A percentile compares a stretch with the other conserved stretches of the same genome.
phyloP scores from a whole-genome alignment of 2,329 filamentous ascomycete species.

The Berkeleyomyces rouxiae region DNA sequence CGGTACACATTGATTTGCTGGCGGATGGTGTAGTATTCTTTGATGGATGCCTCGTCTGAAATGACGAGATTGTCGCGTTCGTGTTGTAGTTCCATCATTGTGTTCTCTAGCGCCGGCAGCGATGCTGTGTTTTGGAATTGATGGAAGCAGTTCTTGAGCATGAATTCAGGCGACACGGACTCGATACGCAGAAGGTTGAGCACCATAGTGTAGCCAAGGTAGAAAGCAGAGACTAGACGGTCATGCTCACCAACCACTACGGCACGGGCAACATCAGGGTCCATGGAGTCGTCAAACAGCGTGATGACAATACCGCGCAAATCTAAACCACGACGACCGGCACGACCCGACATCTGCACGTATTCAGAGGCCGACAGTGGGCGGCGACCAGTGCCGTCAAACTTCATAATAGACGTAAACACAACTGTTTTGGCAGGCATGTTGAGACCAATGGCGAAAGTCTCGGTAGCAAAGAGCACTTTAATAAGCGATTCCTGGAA shows the following conservation, averaged over 20 bases:
- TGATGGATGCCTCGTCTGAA: conserved; percentile 70
- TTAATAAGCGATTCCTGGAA: conserved; percentile 98
- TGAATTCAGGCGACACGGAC: conserved; percentile 95
- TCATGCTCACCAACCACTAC: conserved; percentile 96
- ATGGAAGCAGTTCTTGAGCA: conserved; percentile 96
- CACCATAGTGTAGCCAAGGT: conserved; percentile 98
- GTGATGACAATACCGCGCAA: conserved; percentile 98
- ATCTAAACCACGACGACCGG: conserved; percentile 90
- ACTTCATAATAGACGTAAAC: conserved; percentile 94
- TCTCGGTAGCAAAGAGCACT: conserved; percentile 93
- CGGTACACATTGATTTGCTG: conserved; percentile 70
- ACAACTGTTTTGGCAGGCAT: conserved; percentile 99
- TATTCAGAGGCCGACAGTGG: conserved; percentile 92
- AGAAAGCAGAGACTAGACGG: conserved; percentile 91
- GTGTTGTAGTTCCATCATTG: conserved; percentile 61
- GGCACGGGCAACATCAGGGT: conserved; percentile 80
- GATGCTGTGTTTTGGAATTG: conserved; percentile 94
- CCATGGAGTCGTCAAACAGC: conserved; percentile 97
- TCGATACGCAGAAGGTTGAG: conserved; percentile 94
- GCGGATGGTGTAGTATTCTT: conserved; percentile 84
- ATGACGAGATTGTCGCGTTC: conserved; percentile 60
- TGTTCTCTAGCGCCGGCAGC: conserved; percentile 68
- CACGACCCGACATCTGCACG: conserved; percentile 96
- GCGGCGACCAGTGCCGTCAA: conserved; percentile 64
- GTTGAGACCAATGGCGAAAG: conserved; percentile 95